Percentiles rank a stretch among this genome's conserved stretches.
phyloP scores from a whole-genome alignment of 108 stramenopile species.

The Stephanodiscus minutulus region DNA sequence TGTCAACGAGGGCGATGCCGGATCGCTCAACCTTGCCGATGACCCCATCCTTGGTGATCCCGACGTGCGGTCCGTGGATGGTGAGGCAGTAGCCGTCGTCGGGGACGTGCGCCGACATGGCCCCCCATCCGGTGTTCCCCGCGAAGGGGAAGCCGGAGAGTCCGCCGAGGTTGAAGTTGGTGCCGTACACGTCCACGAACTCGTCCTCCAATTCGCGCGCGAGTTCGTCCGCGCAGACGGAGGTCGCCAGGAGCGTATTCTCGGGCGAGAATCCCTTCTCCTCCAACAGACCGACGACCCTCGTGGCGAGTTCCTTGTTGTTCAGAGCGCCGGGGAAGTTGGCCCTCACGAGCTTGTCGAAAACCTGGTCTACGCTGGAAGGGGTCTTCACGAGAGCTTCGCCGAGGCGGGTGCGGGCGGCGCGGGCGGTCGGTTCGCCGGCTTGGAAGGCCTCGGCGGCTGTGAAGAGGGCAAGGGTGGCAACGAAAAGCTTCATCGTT shows the following conservation, averaged over 20 bases:
- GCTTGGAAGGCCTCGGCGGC: constrained; percentile 11
- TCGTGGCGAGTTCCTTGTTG: constrained; percentile 11
- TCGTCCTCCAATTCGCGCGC: constrained; percentile 52
- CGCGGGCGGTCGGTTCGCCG: background rate
- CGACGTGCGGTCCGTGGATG: constrained; percentile 74
- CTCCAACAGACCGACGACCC: constrained; percentile 13
- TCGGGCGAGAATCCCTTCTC: constrained; percentile 14
- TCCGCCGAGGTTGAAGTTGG: constrained; percentile 67
- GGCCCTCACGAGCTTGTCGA: constrained; percentile 11
- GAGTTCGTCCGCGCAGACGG: constrained; percentile 57
- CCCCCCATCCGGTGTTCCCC: constrained; percentile 67
- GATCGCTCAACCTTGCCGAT: constrained; percentile 65
- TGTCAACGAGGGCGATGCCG: constrained; percentile 44
- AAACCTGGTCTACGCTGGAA: background rate
- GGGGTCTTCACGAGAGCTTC: background rate
- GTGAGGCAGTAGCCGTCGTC: constrained; percentile 64
- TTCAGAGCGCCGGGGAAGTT: constrained; percentile 19
- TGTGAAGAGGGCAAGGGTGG: background rate
- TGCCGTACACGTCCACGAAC: constrained; percentile 41
- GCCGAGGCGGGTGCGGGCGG: background rate
- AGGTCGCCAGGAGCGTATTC: constrained; percentile 21
- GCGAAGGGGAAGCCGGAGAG: constrained; percentile 76
- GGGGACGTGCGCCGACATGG: constrained; percentile 73
- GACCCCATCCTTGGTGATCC: constrained; percentile 52
- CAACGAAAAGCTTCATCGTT: constrained; percentile 7